Percentiles rank a stretch among this genome's conserved stretches.
Conservation (phyloP, 1,139 yeast species). For the Taphrina confusa region DNA sequence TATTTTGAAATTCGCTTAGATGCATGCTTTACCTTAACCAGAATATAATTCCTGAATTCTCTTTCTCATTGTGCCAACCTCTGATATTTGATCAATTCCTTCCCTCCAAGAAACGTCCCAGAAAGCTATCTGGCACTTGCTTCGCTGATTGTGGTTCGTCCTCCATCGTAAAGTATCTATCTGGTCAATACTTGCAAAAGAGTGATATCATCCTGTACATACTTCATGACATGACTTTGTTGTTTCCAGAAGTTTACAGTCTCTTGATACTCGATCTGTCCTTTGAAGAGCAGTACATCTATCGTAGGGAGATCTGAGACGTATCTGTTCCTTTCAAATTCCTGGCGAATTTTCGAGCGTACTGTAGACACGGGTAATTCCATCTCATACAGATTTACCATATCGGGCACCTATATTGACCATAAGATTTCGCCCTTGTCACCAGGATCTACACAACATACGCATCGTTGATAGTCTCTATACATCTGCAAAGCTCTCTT, state of each 20-base stretch:
- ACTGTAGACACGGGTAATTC: conserved; percentile 81
- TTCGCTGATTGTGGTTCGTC: conserved; percentile 31
- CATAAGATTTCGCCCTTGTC: background rate
- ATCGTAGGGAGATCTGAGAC: conserved; percentile 65
- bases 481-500: conserved; percentile 47
- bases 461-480: conserved; percentile 45
- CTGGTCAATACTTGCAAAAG: background rate
- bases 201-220: conserved; percentile 40
- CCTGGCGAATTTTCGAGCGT: conserved; percentile 83
- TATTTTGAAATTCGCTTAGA: background rate
- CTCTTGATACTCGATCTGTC: conserved; percentile 87
- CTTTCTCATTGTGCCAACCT: background rate
- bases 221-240: conserved; percentile 79
- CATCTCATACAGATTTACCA: conserved; percentile 60
- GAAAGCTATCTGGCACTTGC: conserved; percentile 21
- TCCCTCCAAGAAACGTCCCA: conserved; percentile 32
- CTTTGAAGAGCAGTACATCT: conserved; percentile 67
- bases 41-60: background rate
- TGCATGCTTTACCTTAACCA: conserved; percentile 1
- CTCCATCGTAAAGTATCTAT: conserved; percentile 28
- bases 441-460: no score
- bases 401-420: conserved; percentile 38
- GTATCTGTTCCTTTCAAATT: conserved; percentile 80
- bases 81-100: conserved; percentile 1
- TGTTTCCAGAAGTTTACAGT: conserved; percentile 89